Conservation (phyloP, 768 basidiomycete species). For the Boletus huronensis region DNA sequence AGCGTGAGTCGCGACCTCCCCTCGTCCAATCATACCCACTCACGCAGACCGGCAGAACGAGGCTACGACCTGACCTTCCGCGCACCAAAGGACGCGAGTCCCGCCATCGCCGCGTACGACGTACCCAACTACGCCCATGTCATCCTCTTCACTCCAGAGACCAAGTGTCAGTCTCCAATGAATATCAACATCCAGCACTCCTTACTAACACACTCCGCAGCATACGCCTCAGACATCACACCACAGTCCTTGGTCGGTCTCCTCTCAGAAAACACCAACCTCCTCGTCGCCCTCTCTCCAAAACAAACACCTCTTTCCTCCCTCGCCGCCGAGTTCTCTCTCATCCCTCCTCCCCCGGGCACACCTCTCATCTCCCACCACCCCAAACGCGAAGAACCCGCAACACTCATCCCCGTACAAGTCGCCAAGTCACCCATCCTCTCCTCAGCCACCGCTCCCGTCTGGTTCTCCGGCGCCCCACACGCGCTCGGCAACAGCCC, state of each 20-base stretch:
- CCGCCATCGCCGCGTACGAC: conserved; percentile 65
- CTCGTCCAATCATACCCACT: not conserved
- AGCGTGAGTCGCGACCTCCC: conserved; percentile 45
- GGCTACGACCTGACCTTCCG: conserved; percentile 90
- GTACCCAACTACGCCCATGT: conserved; percentile 79
- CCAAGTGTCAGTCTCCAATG: conserved; percentile 60
- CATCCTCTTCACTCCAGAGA: conserved; percentile 79
- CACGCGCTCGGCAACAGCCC: conserved; percentile 70
- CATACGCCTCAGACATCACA: conserved; percentile 67
- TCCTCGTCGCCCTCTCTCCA: conserved; percentile 78
- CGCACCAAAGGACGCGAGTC: conserved; percentile 68
- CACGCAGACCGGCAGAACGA: conserved; percentile 44
- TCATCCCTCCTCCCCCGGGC: conserved; percentile 82
- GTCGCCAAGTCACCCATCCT: conserved; percentile 45
- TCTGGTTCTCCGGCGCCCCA: conserved; percentile 76
- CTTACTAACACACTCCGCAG: conserved; percentile 34
- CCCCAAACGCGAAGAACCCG: conserved; percentile 62
- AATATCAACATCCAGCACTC: no score
- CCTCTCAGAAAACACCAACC: conserved; percentile 68
- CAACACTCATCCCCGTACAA: conserved; percentile 63
- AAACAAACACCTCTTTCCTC: conserved; percentile 71
- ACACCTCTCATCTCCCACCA: conserved; percentile 86
- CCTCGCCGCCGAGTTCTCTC: conserved; percentile 87
- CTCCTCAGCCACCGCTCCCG: conserved; percentile 46
- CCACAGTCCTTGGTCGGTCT: conserved; percentile 78